Conservation (phyloP, 2,329 filamentous ascomycete genomes). For the Myriosclerotinia curreyana region DNA sequence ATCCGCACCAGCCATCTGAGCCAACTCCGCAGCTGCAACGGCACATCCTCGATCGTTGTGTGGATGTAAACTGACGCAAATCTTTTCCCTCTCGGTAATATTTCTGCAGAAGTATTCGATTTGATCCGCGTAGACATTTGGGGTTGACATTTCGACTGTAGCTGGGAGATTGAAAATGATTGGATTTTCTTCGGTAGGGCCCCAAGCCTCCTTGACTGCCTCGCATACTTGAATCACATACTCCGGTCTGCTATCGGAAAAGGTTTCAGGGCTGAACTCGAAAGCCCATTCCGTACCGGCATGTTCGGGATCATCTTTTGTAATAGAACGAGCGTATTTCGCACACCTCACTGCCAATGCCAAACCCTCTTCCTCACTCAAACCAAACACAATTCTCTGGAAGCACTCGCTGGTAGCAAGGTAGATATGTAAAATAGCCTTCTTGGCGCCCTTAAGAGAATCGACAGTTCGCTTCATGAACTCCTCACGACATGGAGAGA, state of each 20-base stretch:
- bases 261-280: conserved; percentile 83
- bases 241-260: conserved; percentile 85
- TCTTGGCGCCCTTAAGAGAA: conserved; percentile 83
- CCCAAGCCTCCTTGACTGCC: conserved; percentile 93
- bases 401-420: conserved; percentile 96
- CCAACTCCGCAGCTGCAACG: conserved; percentile 84
- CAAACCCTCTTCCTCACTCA: conserved; percentile 76
- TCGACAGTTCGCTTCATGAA: conserved; percentile 88
- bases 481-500: conserved; percentile 88
- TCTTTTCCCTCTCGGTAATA: conserved; percentile 79
- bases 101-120: conserved; percentile 92
- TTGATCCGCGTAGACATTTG: conserved; percentile 93
- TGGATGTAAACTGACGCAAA: conserved; percentile 85
- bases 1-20: conserved; percentile 94
- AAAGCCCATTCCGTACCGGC: conserved; percentile 67
- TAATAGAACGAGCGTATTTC: conserved; percentile 82
- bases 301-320: conserved; percentile 68
- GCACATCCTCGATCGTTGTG: conserved; percentile 94
- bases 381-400: conserved; percentile 84
- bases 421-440: conserved; percentile 93
- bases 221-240: conserved; percentile 82
- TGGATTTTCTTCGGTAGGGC: conserved; percentile 69
- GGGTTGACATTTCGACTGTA: conserved; percentile 91
- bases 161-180: conserved; percentile 98
- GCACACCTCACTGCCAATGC: conserved; percentile 82